Percentiles rank a stretch among this genome's conserved stretches.
These are phyloP conservation scores for Brassica hybrid DNA, from an alignment of 441 rosid species.

Conservation along the genomic window DNA sequence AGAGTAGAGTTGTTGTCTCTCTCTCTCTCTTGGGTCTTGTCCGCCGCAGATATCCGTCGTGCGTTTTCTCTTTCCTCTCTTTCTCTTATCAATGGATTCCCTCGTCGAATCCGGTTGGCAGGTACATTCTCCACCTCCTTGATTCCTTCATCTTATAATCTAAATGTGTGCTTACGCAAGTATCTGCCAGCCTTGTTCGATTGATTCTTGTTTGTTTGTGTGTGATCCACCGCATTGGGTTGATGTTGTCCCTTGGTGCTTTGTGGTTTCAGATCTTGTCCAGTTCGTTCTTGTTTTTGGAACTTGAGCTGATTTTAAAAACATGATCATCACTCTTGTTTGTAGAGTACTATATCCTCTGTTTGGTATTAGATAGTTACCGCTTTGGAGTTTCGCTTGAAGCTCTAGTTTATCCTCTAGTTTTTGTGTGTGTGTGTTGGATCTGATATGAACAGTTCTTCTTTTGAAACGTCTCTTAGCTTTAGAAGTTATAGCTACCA, in stretches of 20 bases:
- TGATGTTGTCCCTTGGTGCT: neutral
- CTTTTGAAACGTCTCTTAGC: neutral
- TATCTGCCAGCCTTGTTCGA: neutral
- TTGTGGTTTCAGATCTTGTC: neutral
- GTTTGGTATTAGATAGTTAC: constrained; percentile 1
- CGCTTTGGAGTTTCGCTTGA: neutral
- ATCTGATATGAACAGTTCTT: neutral
- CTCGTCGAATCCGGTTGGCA: constrained; percentile 76
- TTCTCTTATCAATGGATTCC: constrained; percentile 51
- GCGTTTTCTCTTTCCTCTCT: neutral
- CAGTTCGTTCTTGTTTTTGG: neutral
- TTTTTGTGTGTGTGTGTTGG: neutral
- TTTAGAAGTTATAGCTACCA: neutral
- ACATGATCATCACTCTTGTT: neutral
- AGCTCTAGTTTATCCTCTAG: neutral
- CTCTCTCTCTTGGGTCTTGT: constrained; percentile 6
- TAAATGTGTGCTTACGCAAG: constrained; percentile 1
- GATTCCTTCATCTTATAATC: too few species aligned
- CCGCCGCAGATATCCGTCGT: constrained; percentile 3
- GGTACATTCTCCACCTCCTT: constrained; percentile 46
- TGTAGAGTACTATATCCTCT: neutral
- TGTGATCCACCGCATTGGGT: constrained; percentile 2
- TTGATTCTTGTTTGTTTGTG: neutral
- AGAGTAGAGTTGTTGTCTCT: constrained; percentile 9
- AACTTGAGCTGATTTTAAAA: neutral